These are phyloP conservation scores for Gossypium mustelinum DNA, from an alignment of 345 rosid species.

Conservation along the genomic window DNA sequence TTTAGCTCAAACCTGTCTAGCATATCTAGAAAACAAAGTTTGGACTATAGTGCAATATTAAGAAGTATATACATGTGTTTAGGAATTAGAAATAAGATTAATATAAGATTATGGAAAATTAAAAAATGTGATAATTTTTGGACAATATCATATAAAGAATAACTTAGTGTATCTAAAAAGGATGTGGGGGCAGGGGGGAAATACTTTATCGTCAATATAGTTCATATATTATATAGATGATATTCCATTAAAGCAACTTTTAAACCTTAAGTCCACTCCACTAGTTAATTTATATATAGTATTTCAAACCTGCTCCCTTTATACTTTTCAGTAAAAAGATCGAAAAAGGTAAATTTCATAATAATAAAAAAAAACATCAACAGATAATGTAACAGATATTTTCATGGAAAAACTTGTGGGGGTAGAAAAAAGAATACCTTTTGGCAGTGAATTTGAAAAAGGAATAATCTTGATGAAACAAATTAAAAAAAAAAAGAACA, in stretches of 20 bases:
- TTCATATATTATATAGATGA: not conserved
- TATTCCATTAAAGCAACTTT: not conserved
- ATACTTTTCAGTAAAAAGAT: conserved; percentile 2
- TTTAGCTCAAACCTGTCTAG: conserved; percentile 13
- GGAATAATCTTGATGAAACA: not conserved
- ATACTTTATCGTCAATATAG: no score
- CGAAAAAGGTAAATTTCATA: not conserved
- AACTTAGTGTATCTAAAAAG: no score
- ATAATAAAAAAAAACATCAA: not conserved
- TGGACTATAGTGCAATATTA: conserved; percentile 1
- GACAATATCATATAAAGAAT: no score
- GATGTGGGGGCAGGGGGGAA: no score
- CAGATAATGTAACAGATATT: not conserved
- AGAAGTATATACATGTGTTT: not conserved
- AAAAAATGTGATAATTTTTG: no score
- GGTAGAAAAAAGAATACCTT: not conserved
- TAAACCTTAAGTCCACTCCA: conserved; percentile 21
- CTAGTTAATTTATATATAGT: not conserved
- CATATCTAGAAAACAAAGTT: conserved; percentile 18
- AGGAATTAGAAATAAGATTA: no score
- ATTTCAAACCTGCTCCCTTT: conserved; percentile 5
- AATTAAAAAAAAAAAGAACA: not conserved
- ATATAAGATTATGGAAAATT: no score
- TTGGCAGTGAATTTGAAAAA: not conserved
- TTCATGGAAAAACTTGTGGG: conserved; percentile 17